A percentile compares a stretch with the other conserved stretches of the same genome.
phyloP scores from a whole-genome alignment of 2,329 filamentous ascomycete genomes.

The Aureobasidium lini region DNA sequence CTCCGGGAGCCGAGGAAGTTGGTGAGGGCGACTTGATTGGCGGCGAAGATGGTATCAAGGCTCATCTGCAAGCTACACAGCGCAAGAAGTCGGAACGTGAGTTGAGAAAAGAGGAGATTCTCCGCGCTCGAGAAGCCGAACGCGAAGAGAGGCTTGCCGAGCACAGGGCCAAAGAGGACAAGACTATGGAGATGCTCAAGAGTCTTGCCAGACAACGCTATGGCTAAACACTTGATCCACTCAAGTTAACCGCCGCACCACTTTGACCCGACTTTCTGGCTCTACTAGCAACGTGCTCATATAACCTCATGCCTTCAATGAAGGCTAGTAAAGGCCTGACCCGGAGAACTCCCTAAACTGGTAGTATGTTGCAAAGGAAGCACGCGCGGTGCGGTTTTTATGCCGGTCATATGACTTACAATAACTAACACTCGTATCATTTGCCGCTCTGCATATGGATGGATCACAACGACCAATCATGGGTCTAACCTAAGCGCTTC shows the following conservation, averaged over 20 bases:
- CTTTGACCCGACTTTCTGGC: too few relatives aligned
- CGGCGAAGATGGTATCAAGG: constrained; percentile 59
- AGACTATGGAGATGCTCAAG: constrained; percentile 74
- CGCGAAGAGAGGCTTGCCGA: constrained; percentile 66
- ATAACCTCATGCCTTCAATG: too few relatives aligned
- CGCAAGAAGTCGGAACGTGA: constrained; percentile 78
- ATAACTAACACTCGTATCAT: background rate
- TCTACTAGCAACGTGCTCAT: too few relatives aligned
- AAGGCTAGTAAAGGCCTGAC: too few relatives aligned
- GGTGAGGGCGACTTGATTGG: constrained; percentile 74
- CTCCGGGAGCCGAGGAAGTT: constrained; percentile 57
- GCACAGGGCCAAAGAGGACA: constrained; percentile 70
- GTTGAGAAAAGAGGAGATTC: constrained; percentile 70
- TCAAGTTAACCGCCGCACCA: background rate
- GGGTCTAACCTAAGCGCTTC: background rate
- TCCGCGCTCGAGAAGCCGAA: constrained; percentile 68
- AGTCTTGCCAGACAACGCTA: constrained; percentile 73
- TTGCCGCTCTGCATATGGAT: background rate
- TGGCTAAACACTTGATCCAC: constrained; percentile 39
- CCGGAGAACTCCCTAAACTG: too few relatives aligned
- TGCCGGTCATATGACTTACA: background rate
- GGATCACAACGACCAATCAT: background rate
- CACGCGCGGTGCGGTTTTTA: too few relatives aligned
- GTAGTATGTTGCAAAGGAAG: too few relatives aligned
- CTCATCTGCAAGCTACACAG: constrained; percentile 56